Conservation (phyloP, 2,329 filamentous ascomycete genomes). For the Onygena corvina region DNA sequence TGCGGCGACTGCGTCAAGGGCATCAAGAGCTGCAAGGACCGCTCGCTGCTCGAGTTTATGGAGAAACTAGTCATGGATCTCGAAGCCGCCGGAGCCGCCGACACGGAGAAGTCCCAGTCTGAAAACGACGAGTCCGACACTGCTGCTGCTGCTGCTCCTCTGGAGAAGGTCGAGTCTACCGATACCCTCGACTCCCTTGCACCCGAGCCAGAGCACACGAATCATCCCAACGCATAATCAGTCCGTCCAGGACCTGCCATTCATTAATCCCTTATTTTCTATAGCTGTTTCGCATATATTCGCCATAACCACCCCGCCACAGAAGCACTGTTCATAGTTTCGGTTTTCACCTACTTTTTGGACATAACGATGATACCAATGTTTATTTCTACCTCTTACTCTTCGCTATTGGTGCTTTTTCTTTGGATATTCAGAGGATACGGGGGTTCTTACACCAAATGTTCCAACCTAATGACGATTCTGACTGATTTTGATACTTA, state of each 20-base stretch:
- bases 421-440: neutral
- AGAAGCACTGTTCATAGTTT: neutral
- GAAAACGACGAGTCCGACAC: neutral
- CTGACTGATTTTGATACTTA: neutral
- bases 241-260: too few species aligned
- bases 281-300: neutral
- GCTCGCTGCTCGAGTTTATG: conserved; percentile 27
- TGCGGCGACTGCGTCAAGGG: conserved; percentile 27
- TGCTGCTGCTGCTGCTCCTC: neutral
- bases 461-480: neutral
- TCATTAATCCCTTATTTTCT: neutral
- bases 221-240: too few species aligned
- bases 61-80: conserved; percentile 12
- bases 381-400: neutral
- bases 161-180: neutral
- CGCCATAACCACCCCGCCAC: neutral
- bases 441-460: neutral
- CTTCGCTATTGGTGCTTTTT: neutral
- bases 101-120: neutral
- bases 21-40: conserved; percentile 25
- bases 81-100: neutral
- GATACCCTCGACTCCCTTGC: neutral
- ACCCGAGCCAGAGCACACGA: neutral
- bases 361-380: neutral
- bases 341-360: neutral